phyloP scores from a whole-genome alignment of 192 early-diverging fungal species.

The Mortierella hygrophila region DNA sequence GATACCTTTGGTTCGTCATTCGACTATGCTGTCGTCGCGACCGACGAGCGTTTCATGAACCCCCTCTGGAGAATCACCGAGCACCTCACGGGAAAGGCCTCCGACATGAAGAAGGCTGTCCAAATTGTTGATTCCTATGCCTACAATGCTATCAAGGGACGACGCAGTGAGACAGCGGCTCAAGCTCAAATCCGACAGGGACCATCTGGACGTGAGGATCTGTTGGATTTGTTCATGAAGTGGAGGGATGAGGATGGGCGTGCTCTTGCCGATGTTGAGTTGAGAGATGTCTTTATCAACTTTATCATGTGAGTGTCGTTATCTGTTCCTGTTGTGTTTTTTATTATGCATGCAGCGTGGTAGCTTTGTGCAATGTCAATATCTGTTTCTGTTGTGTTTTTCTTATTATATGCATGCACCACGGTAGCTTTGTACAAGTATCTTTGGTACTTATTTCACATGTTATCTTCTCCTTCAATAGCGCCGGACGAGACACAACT shows the following conservation, averaged over 20 bases:
- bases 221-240: constrained; percentile 64
- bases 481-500: constrained; percentile 69
- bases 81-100: constrained; percentile 11
- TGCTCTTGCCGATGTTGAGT: constrained; percentile 47
- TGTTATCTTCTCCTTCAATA: neutral
- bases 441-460: neutral
- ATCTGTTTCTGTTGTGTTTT: neutral
- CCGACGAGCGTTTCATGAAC: constrained; percentile 45
- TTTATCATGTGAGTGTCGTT: constrained; percentile 41
- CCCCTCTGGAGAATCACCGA: constrained; percentile 54
- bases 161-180: constrained; percentile 24
- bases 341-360: neutral
- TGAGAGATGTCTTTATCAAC: constrained; percentile 63
- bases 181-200: constrained; percentile 20
- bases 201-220: constrained; percentile 33
- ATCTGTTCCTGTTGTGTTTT: neutral
- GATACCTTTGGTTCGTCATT: constrained; percentile 66
- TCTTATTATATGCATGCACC: neutral
- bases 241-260: constrained; percentile 56
- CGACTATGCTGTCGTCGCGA: constrained; percentile 60
- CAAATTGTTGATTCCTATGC: constrained; percentile 45
- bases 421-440: neutral
- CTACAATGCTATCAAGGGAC: constrained; percentile 42
- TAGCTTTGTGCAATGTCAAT: neutral
- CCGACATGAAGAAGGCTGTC: constrained; percentile 31